A percentile compares a stretch with the other conserved stretches of the same genome.
phyloP scores from a whole-genome alignment of 139 green algal genomes.

The Chlorella sorokiniana region DNA sequence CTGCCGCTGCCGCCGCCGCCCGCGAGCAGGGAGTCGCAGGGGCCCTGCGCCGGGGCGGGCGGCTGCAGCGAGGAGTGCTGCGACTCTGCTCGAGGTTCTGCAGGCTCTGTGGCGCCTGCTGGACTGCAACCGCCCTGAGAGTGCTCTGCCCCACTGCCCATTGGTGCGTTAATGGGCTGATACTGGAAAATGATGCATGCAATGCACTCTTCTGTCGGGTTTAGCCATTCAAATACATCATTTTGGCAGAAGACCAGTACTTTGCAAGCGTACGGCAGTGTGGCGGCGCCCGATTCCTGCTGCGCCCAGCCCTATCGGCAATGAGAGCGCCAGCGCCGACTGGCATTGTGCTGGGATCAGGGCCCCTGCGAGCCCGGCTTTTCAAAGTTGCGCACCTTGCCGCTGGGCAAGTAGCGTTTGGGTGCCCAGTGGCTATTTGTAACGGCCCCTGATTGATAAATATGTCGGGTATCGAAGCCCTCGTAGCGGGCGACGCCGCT shows the following conservation, averaged over 20 bases:
- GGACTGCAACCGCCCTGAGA: not conserved
- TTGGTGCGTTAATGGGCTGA: not conserved
- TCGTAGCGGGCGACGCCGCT: slow-evolving; percentile 39
- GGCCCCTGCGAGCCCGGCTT: not conserved
- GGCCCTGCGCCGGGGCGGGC: no score
- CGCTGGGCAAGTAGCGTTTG: not conserved
- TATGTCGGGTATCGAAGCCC: slow-evolving; percentile 34
- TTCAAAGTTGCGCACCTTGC: not conserved
- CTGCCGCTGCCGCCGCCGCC: not conserved
- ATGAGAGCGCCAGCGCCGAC: no score
- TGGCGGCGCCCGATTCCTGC: no score
- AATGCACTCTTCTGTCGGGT: no score
- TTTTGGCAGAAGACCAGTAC: no score
- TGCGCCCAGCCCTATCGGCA: no score
- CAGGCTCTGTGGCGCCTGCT: not conserved
- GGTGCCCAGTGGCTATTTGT: not conserved
- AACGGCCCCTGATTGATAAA: not conserved
- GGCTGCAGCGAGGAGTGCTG: not conserved
- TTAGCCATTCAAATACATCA: no score
- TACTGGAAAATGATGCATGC: not conserved
- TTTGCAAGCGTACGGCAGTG: no score
- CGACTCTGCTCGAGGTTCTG: no score
- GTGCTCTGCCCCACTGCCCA: not conserved
- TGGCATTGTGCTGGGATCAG: no score
- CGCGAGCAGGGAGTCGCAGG: not conserved